A percentile compares a stretch with the other conserved stretches of the same genome.
phyloP scores from a whole-genome alignment of 331 rosid genomes.

The Stylosanthes scabra region DNA sequence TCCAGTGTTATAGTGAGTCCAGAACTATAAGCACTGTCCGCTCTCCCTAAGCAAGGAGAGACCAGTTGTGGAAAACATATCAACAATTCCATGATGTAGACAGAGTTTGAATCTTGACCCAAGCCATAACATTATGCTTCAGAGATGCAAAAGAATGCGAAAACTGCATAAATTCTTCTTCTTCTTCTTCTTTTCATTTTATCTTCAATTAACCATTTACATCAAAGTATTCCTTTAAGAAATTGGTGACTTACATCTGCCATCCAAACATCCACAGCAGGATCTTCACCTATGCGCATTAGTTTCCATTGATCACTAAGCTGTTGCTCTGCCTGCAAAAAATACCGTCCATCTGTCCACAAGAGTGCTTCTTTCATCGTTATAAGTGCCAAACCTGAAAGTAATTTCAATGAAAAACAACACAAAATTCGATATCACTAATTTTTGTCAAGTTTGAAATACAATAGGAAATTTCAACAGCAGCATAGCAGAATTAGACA shows the following conservation, averaged over 20 bases:
- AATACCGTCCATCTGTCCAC: conserved; percentile 98
- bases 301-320: conserved; percentile 91
- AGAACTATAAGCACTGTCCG: neutral
- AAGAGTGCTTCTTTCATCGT: conserved; percentile 77
- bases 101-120: neutral
- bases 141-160: neutral
- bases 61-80: conserved; percentile 11
- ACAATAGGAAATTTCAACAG: no score
- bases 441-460: no score
- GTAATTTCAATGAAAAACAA: conserved; percentile 11
- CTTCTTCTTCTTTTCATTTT: no score
- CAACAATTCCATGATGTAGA: conserved; percentile 20
- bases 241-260: conserved; percentile 72
- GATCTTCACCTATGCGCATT: conserved; percentile 98
- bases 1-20: neutral
- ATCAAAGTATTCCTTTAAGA: conserved; percentile 12
- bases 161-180: no score
- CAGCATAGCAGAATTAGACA: no score
- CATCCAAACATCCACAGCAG: conserved; percentile 86
- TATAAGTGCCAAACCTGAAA: conserved; percentile 87
- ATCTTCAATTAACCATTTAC: neutral
- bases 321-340: conserved; percentile 89
- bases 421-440: neutral
- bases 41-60: conserved; percentile 29
- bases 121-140: neutral